These are phyloP conservation scores for Eragrostis tef DNA, from an alignment of 202 grass and related monocot species.

Conservation along the genomic window DNA sequence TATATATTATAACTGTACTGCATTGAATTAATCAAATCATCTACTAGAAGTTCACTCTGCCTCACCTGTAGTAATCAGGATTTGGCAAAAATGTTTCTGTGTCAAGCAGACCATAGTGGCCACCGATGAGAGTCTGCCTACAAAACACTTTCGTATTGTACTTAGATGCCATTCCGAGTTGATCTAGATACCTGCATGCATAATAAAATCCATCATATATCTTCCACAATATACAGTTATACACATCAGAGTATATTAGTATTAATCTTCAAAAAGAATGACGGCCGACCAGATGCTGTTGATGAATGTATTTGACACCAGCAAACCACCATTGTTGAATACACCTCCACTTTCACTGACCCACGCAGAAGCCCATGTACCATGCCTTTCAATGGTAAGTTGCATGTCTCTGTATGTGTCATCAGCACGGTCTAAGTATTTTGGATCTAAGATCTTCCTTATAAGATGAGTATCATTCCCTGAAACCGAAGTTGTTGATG, in stretches of 20 bases:
- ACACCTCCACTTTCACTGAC: conserved; percentile 94
- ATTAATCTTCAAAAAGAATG: conserved; percentile 6
- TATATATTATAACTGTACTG: not conserved
- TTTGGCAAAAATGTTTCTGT: conserved; percentile 72
- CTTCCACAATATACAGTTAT: not conserved
- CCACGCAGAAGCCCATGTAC: conserved; percentile 86
- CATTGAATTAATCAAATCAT: conserved; percentile 4
- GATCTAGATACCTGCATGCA: conserved; percentile 79
- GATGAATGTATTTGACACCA: conserved; percentile 87
- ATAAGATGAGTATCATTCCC: conserved; percentile 75
- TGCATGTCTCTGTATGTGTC: conserved; percentile 85
- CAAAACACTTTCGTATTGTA: conserved; percentile 87
- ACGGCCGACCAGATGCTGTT: conserved; percentile 81
- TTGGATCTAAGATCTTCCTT: conserved; percentile 84
- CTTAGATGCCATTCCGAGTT: conserved; percentile 84
- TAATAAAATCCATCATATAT: conserved; percentile 22
- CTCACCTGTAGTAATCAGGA: conserved; percentile 89
- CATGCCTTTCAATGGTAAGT: conserved; percentile 85
- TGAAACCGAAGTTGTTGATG: conserved; percentile 46
- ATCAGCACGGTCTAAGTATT: conserved; percentile 69
- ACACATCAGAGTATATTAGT: not conserved
- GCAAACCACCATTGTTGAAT: conserved; percentile 80
- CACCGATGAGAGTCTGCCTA: conserved; percentile 83
- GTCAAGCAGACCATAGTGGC: conserved; percentile 85
- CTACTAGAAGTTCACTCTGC: conserved; percentile 4